A percentile compares a stretch with the other conserved stretches of the same genome.
These are phyloP conservation scores for Coniochaeta hoffmannii DNA, from an alignment of 2,329 filamentous ascomycete genomes.

Conservation along the genomic window DNA sequence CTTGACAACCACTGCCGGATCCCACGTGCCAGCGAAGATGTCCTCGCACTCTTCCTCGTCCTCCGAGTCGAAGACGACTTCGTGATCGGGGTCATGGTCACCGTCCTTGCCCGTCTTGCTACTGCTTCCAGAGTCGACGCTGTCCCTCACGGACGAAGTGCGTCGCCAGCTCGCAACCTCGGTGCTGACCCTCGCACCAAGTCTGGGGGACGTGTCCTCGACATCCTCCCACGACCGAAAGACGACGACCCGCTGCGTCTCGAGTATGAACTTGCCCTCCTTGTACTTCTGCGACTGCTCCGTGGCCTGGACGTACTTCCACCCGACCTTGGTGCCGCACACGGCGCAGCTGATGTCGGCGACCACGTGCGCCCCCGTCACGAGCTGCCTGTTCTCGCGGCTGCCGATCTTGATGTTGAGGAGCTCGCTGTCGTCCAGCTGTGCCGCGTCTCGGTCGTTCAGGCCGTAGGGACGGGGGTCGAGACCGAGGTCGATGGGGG, in stretches of 20 bases:
- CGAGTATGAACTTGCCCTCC: conserved; percentile 61
- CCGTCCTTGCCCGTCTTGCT: conserved; percentile 9
- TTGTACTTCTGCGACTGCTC: conserved; percentile 57
- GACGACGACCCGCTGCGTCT: conserved; percentile 49
- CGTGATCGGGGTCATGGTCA: conserved; percentile 9
- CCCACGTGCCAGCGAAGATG: conserved; percentile 55
- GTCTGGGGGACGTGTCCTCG: conserved; percentile 8
- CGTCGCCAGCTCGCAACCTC: conserved; percentile 10
- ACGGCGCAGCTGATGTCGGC: conserved; percentile 53
- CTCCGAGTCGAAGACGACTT: conserved; percentile 49
- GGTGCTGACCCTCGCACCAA: conserved; percentile 6
- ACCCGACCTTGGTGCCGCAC: conserved; percentile 52
- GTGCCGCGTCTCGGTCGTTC: not conserved
- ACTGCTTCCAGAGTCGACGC: conserved; percentile 4
- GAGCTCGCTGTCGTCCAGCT: conserved; percentile 22
- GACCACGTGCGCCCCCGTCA: conserved; percentile 57
- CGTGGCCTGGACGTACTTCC: conserved; percentile 61
- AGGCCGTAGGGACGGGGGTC: conserved; percentile 6
- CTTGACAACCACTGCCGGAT: conserved; percentile 41
- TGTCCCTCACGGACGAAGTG: not conserved
- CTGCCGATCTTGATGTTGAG: conserved; percentile 49
- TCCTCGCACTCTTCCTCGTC: conserved; percentile 63
- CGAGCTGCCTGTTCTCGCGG: conserved; percentile 48
- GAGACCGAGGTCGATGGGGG: conserved; percentile 6
- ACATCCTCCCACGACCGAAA: conserved; percentile 47